Base-by-base conservation (phyloP, 2,329 filamentous ascomycete genomes). In the Triangularia verruculosa region DNA sequence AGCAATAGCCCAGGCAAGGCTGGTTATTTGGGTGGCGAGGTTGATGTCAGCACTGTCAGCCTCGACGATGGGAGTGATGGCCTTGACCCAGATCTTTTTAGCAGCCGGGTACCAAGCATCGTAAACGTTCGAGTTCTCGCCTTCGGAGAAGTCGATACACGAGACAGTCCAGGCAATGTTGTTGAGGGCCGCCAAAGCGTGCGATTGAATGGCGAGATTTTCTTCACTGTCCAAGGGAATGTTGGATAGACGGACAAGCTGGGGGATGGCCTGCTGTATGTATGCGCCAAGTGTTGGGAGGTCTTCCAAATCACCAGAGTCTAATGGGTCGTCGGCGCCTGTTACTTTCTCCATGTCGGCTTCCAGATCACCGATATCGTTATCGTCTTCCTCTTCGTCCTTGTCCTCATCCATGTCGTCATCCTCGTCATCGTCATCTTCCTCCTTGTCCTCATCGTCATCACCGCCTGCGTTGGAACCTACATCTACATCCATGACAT, bases 81-180 rank as follows among this genome's bases (percentile, higher is more conserved):
- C 77, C 20, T 81, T 78, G 25, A 78, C 73, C 87, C 88, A 90
- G 67, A 89, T 83, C 61, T 77, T 75, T 66, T 80, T 80, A 27
- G 82, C 83, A 5, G 79, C 73, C 0, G 83, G 81, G 1, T 74
- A 72, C 87, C 88, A 90, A 4, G 79, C 79, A 56, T 74, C 76
- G 59, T 79, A 78, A 61, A 89, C 78, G 62, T 78, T 76, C 3
- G 78, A 75, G 71, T 86, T 85, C 59, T 80, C 78, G n/a, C 77
- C 75, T 30, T 83, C 80, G 24, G 80, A 77, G 70, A 87, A 86
- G 73, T 88, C 85, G 68, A 87, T 77, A 69, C 83, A 82, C 8
- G 85, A 86, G 47, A 88, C 78, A 11, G 86, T 87, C 86, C 88
- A 90, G 60, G 87, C 80, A 60, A 89, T 83, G 74, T 90, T 90